Base-by-base conservation (phyloP, 805 yeast species). In the Kuraishia piskuri region DNA sequence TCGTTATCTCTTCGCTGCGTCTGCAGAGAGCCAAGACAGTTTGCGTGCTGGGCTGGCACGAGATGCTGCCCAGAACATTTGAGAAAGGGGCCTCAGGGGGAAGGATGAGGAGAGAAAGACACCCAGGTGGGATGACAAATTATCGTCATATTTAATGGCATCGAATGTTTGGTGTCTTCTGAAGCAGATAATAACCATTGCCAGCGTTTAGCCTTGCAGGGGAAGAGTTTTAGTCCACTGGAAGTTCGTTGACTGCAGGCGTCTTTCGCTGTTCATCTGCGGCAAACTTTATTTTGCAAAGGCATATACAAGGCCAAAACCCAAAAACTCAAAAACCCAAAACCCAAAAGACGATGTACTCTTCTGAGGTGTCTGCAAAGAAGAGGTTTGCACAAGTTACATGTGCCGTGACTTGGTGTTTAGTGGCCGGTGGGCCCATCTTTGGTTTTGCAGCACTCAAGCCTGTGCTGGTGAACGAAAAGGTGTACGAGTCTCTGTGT, bases 371-470 rank as follows among this genome's bases (percentile, higher is more conserved):
- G 1, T 50, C 71, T 1, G 51, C 64, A 19, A 54, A 55, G 10
- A 54, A 58, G 10, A 68, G 82, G 56, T 52, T 75, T 9, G 54
- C 75, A 1, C 96, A 90, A 65, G 77, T 88, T 10, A 50, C 63
- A 1, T 88, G 96, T 68, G 91, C 97, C 25, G 79, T 89, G 19
- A 53, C 75, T 0, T 91, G 96, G 96, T 92, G 97, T 70, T 70
- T 91, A 14, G 73, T 89, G 44, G 90, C 96, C 0, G 97, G 96
- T 0, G 98, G 97, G 5, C 90, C 95, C 1, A 84, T 91, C 14
- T 91, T 91, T 74, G 98, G 98, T 3, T 91, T 91, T 72, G 97
- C 97, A 22, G 97, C 98, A 2, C 72, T 91, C 53, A 92, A 92
- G 64, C 95, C 96, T 5, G 80, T 91, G 10, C 70, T 92, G 48